A percentile compares a stretch with the other conserved stretches of the same genome.
These are phyloP conservation scores for Naganishia kalamii DNA, from an alignment of 768 basidiomycete species.

Conservation along the genomic window DNA sequence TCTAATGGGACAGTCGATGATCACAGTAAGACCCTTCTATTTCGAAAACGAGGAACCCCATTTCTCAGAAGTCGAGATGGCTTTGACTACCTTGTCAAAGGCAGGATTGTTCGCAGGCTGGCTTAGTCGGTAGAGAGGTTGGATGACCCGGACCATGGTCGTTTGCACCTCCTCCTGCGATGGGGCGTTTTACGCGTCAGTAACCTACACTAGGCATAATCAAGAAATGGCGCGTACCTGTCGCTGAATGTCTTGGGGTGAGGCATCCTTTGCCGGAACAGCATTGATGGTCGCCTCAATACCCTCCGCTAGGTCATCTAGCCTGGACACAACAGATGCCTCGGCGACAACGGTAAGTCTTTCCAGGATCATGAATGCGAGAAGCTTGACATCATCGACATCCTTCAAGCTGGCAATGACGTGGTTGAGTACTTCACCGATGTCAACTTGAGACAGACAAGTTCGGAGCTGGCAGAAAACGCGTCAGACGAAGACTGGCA, in stretches of 20 bases:
- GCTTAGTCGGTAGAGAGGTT: conserved; percentile 70
- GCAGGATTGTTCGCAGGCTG: conserved; percentile 59
- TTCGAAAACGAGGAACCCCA: conserved; percentile 30
- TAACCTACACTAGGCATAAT: neutral
- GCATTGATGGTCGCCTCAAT: conserved; percentile 78
- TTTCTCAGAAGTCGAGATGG: conserved; percentile 29
- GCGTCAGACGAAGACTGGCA: neutral
- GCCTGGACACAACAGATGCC: conserved; percentile 55
- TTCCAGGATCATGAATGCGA: conserved; percentile 91
- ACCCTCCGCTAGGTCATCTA: conserved; percentile 55
- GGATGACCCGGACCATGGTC: conserved; percentile 79
- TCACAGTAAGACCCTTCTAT: neutral
- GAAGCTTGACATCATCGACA: conserved; percentile 94
- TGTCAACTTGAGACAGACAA: conserved; percentile 77
- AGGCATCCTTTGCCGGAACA: conserved; percentile 82
- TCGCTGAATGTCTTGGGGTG: conserved; percentile 82
- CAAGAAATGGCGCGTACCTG: conserved; percentile 44
- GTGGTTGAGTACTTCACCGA: conserved; percentile 72
- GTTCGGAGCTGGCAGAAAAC: conserved; percentile 69
- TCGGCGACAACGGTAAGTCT: conserved; percentile 81
- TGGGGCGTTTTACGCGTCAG: conserved; percentile 56
- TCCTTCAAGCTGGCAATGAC: conserved; percentile 79
- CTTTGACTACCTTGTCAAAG: conserved; percentile 75
- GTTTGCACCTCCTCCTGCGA: conserved; percentile 77
- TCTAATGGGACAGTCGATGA: too few species aligned